Percentiles rank a stretch among this genome's conserved stretches.
Conservation (phyloP, 805 yeast species). For the Suhomyces sp. region DNA sequence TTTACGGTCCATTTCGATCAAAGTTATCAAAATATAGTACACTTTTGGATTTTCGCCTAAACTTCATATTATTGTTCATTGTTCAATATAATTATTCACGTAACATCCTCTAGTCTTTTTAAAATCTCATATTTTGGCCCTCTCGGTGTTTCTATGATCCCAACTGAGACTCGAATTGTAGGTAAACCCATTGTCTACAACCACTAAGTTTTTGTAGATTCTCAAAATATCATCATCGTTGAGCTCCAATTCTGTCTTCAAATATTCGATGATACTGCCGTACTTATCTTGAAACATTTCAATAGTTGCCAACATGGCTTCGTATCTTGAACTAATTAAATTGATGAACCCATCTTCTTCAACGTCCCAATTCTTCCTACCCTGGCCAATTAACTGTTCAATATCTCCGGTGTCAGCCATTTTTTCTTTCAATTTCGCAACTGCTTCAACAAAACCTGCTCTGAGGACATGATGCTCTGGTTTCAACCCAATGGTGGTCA, state of each 20-base stretch:
- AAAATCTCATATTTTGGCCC: slow-evolving; percentile 6
- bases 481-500: slow-evolving; percentile 63
- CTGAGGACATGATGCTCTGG: slow-evolving; percentile 47
- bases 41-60: no score
- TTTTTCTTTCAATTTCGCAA: slow-evolving; percentile 31
- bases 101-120: no score
- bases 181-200: slow-evolving; percentile 13
- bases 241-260: slow-evolving; percentile 44
- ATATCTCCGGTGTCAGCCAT: slow-evolving; percentile 21
- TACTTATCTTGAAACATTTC: slow-evolving; percentile 50
- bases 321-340: slow-evolving; percentile 62
- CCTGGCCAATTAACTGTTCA: slow-evolving; percentile 26
- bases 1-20: no score
- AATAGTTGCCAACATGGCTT: slow-evolving; percentile 66
- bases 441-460: slow-evolving; percentile 31
- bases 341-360: slow-evolving; percentile 57
- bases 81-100: no score
- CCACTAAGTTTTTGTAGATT: slow-evolving; percentile 27
- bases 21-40: no score
- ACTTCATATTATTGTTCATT: no score
- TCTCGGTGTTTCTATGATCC: slow-evolving; percentile 8
- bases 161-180: slow-evolving; percentile 2
- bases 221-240: slow-evolving; percentile 41
- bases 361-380: slow-evolving; percentile 42
- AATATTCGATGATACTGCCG: slow-evolving; percentile 55